Evolutionary conservation across 2,329 filamentous ascomycete species (phyloP).

Genomic region (Aspergillus clavatus): DNA sequence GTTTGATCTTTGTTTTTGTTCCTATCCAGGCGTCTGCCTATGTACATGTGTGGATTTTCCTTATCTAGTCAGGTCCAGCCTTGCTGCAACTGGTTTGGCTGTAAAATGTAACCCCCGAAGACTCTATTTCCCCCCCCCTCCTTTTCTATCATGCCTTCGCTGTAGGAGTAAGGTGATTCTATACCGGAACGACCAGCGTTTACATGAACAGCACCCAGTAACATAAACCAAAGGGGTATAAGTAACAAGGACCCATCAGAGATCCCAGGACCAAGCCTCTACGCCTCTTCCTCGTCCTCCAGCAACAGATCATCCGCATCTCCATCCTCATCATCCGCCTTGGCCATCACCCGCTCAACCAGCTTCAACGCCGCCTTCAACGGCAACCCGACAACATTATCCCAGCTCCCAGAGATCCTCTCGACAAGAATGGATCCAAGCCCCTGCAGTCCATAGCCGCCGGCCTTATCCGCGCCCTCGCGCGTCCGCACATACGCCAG

Average conservation of each 20-base stretch:
- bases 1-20: slow-evolving; percentile 19
- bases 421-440: slow-evolving; percentile 82
- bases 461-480: slow-evolving; percentile 93
- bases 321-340: slow-evolving; percentile 60
- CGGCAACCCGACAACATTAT: slow-evolving; percentile 92
- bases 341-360: slow-evolving; percentile 82
- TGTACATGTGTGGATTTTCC: slow-evolving; percentile 30
- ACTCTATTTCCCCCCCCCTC: no score
- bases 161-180: neutral
- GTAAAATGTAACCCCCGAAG: slow-evolving; percentile 13
- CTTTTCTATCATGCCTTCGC: neutral
- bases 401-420: slow-evolving; percentile 79
- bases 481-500: slow-evolving; percentile 64
- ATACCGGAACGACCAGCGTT: neutral
- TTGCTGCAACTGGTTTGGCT: slow-evolving; percentile 15
- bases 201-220: neutral
- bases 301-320: slow-evolving; percentile 39
- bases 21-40: slow-evolving; percentile 28
- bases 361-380: slow-evolving; percentile 70
- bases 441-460: slow-evolving; percentile 91
- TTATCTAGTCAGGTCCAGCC: slow-evolving; percentile 10
- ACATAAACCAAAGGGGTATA: slow-evolving; percentile 5
- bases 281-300: slow-evolving; percentile 38
- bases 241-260: no score
- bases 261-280: neutral